Evolutionary conservation across 139 green algal species (phyloP), one percentile per base, ranked within the genome.

Genomic region (Trebouxia sp.): DNA sequence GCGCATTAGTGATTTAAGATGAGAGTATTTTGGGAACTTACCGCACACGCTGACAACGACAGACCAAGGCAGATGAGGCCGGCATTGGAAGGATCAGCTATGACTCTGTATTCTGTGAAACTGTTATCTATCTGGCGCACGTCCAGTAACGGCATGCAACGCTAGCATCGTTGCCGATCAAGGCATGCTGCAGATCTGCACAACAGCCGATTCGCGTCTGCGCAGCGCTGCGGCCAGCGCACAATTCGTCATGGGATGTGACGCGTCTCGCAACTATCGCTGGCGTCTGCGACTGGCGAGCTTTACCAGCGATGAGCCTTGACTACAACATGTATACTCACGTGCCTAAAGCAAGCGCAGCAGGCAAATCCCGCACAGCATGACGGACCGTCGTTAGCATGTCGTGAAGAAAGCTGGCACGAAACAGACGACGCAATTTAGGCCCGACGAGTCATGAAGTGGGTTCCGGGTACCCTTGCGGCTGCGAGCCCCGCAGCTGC

Each of bases 391-490:
- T 1, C 47, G 14, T 17, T 14, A 14, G 20, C 47, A 26, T 26
- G 15, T 1, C 47, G 14, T 17, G 47, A 14, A 53, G 14, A 26
- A 53, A 17, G 20, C 47, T 53, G 47, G 15, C 14, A 14, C 47
- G 15, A 17, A 53, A 26, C 47, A 53, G 15, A 14, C 20, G 47
- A 53, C 47, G 47, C 14, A 53, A 53, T 10, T 53, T 17, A 17
- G 47, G 14, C 15, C 20, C 47, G 14, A 12, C 56, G n/a, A 8
- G 28, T 20, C 32, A 83, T 83, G 80, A 47, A 43, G 28, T 83
- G 80, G 80, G 14, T 58, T 8, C 69, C 20, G 53, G 62, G 39
- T 26, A 53, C 10, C n/a, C 50, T 37, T 15, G 41, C 51, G 7
- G 38, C 67, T 20, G 47, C 50, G 26, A 48, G 69, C 26, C 43